Evolutionary conservation across 2,329 filamentous ascomycete genomes (phyloP), one percentile per base, ranked within the genome.

Genomic region (Coccinonectria pachysandricola): DNA sequence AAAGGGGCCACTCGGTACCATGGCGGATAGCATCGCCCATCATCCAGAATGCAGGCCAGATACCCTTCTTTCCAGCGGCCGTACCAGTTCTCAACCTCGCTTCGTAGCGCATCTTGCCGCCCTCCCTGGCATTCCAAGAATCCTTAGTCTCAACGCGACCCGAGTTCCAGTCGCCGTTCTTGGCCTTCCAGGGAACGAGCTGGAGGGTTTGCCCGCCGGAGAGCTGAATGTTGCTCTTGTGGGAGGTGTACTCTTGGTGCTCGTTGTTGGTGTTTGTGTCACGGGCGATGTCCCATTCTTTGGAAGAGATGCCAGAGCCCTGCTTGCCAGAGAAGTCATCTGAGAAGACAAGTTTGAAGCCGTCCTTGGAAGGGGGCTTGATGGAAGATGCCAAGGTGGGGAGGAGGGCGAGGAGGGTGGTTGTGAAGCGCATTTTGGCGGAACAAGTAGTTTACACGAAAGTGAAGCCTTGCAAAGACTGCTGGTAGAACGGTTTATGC

Each of bases 201-300:
- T 70, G 65, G 8, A 71, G 48, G 0, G 65, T 68, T n/a, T 51
- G 37, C 20, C 62, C 65, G 8, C 65, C 65, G 6, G 60, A 64
- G 23, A 65, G 54, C 42, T 71, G 66, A 11, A 66, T 49, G 48
- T 70, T 67, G 31, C 45, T 36, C 28, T 49, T 52, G 24, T 55
- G 59, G 4, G 48, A 42, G 19, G 56, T 57, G 52, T 71, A 71
- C 4, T 50, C 49, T 46, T 71, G 56, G 24, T 56, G 44, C 47
- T 71, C 65, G 39, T 57, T 52, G 53, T 71, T 70, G 42, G 59
- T 54, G 32, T 57, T 46, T n/a, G 63, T 38, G 45, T 62, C 45
- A 11, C 52, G 46, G 17, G 56, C 53, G 29, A 64, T 53, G 45
- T 63, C 61, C 66, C 66, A 71, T 32, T 38, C 56, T 21, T 42